These are phyloP conservation scores for Fraxinus paxiana DNA, from an alignment of 305 asterid species.

Conservation along the genomic window DNA sequence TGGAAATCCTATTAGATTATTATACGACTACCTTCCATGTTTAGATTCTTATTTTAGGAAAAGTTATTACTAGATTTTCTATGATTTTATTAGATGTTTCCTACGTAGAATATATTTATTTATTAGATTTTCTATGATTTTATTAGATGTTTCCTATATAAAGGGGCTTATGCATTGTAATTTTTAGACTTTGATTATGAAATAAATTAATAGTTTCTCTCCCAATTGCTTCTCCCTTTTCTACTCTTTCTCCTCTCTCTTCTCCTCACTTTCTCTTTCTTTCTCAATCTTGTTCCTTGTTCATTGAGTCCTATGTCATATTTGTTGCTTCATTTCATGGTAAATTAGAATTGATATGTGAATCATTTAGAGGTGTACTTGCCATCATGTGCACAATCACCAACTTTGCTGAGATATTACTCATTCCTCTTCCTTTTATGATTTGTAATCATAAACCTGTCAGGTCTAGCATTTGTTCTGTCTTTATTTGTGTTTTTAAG, in stretches of 20 bases:
- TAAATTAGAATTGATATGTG: background rate
- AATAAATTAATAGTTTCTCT: background rate
- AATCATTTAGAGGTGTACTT: background rate
- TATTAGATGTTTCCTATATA: no score
- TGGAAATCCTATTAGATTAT: background rate
- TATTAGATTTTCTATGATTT: background rate
- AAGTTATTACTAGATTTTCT: background rate
- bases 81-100: background rate
- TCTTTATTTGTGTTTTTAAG: constrained; percentile 3
- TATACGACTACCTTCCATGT: background rate
- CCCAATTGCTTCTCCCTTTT: background rate
- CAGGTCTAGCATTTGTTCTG: background rate
- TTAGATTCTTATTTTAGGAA: background rate
- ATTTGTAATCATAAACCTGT: background rate
- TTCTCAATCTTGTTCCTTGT: background rate
- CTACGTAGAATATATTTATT: background rate
- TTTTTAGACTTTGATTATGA: background rate
- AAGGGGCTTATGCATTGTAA: background rate
- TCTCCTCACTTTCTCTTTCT: background rate
- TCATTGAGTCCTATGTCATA: background rate
- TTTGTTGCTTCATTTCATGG: background rate
- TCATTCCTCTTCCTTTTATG: background rate
- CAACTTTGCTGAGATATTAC: background rate
- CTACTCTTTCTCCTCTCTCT: background rate
- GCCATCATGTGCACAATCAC: background rate